These are phyloP conservation scores for Eimeria falciformis DNA, from an alignment of 169 alveolate genomes.

Conservation along the genomic window DNA sequence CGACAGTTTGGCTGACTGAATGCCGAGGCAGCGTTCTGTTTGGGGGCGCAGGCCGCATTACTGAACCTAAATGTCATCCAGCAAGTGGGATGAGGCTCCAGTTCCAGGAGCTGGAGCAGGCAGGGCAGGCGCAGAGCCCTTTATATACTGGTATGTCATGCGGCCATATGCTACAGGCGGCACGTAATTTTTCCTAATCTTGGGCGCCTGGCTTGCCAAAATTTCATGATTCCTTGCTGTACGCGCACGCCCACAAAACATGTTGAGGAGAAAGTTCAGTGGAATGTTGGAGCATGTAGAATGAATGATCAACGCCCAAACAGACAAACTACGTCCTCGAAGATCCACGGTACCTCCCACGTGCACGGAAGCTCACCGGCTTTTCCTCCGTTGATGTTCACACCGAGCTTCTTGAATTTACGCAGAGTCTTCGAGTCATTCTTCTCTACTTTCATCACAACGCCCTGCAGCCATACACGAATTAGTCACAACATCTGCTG, in stretches of 20 bases:
- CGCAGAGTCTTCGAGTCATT: slow-evolving; percentile 72
- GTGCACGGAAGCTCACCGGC: slow-evolving; percentile 31
- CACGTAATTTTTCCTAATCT: slow-evolving; percentile 65
- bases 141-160: slow-evolving; percentile 75
- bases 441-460: slow-evolving; percentile 46
- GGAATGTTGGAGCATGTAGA: background rate
- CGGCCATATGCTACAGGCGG: slow-evolving; percentile 74
- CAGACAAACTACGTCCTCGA: background rate
- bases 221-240: slow-evolving; percentile 68
- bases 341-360: background rate
- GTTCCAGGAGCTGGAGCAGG: slow-evolving; percentile 70
- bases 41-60: background rate
- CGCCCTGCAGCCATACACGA: background rate
- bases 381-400: slow-evolving; percentile 74
- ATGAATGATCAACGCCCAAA: background rate
- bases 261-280: background rate
- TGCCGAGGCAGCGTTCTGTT: slow-evolving; percentile 3
- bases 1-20: background rate
- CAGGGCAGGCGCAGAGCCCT: slow-evolving; percentile 55
- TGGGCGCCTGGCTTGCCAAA: slow-evolving; percentile 60
- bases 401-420: slow-evolving; percentile 74
- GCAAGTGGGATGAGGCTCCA: slow-evolving; percentile 65
- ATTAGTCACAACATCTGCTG: background rate
- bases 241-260: background rate
- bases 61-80: slow-evolving; percentile 57